These are phyloP conservation scores for Primulina tabacum DNA, from an alignment of 257 asterid genomes.

Conservation along the genomic window DNA sequence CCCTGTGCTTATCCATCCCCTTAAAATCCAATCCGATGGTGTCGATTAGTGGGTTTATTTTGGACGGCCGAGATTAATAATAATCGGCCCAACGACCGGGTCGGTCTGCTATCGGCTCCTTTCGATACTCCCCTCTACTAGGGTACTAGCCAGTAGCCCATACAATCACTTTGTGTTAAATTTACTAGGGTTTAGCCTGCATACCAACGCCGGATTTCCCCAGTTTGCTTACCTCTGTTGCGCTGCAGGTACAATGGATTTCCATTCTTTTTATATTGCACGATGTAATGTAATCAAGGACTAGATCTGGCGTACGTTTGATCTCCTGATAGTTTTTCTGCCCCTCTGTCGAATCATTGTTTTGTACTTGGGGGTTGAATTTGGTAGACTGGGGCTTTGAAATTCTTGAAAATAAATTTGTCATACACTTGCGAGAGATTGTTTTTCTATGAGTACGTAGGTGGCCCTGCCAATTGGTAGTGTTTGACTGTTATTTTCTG, in stretches of 20 bases:
- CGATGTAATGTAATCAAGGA: neutral
- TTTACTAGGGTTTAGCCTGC: conserved; percentile 7
- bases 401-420: neutral
- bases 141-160: neutral
- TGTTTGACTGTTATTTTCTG: too few relatives aligned
- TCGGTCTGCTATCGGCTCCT: neutral
- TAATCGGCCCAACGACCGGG: conserved; percentile 8
- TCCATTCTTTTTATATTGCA: neutral
- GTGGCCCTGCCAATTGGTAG: neutral
- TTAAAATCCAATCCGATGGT: conserved; percentile 12
- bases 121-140: neutral
- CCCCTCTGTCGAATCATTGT: neutral
- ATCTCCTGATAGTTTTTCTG: neutral
- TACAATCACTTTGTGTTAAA: too few relatives aligned
- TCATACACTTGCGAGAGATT: neutral
- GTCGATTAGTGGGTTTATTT: neutral
- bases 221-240: neutral
- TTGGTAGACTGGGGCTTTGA: neutral
- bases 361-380: neutral
- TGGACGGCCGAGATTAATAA: conserved; percentile 13
- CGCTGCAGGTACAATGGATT: conserved; percentile 22
- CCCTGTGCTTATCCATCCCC: neutral
- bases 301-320: neutral
- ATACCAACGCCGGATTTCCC: conserved; percentile 17
- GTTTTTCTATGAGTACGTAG: neutral